These are phyloP conservation scores for Geoglossum cookeanum DNA, from an alignment of 2,329 filamentous ascomycete genomes.

Conservation along the genomic window DNA sequence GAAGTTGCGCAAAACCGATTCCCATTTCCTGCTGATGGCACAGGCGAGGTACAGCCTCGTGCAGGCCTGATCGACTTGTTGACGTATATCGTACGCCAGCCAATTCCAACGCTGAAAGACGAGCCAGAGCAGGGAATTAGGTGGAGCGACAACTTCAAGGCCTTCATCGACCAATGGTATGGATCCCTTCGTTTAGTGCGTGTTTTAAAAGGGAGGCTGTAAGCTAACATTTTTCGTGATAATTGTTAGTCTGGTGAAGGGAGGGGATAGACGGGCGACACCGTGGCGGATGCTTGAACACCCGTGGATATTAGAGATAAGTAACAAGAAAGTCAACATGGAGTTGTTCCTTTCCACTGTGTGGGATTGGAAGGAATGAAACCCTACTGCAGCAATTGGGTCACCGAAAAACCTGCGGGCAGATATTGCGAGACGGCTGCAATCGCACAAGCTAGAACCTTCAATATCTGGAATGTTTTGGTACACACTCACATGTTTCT, in stretches of 20 bases:
- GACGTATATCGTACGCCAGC: conserved; percentile 92
- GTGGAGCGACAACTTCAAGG: conserved; percentile 97
- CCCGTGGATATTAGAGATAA: conserved; percentile 97
- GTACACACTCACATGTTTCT: background rate
- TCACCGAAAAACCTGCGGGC: background rate
- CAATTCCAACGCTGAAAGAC: conserved; percentile 88
- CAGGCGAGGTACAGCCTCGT: conserved; percentile 48
- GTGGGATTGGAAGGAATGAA: conserved; percentile 78
- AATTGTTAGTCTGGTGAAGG: conserved; percentile 66
- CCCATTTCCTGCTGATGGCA: conserved; percentile 86
- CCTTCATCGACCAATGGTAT: conserved; percentile 98
- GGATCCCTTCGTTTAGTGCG: conserved; percentile 21
- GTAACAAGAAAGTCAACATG: conserved; percentile 93
- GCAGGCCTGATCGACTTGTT: conserved; percentile 87
- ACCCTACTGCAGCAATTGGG: background rate
- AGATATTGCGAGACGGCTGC: background rate
- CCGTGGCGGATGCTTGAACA: conserved; percentile 99
- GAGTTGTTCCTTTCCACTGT: conserved; percentile 66
- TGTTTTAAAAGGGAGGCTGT: conserved; percentile 2
- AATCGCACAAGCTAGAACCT: background rate
- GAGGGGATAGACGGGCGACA: conserved; percentile 66
- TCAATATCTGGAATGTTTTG: background rate
- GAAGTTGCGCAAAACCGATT: conserved; percentile 98
- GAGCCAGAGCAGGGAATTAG: conserved; percentile 75
- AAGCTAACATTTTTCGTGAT: conserved; percentile 9